Evolutionary conservation across 768 basidiomycete genomes (phyloP).

Genomic region (Phylloporus sp.): DNA sequence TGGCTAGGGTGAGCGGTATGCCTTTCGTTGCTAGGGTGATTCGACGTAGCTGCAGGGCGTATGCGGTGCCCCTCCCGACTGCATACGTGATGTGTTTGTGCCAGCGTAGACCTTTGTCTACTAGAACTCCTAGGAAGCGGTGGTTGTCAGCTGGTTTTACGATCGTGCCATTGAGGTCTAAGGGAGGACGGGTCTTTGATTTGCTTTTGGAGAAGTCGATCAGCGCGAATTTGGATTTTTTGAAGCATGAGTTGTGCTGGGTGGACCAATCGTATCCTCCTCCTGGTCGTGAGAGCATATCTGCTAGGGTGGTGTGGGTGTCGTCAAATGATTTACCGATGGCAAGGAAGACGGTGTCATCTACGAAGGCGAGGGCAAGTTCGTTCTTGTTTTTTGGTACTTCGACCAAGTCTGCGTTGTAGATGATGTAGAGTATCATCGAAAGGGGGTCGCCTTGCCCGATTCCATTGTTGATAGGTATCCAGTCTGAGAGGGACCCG

Average conservation of each 20-base stretch:
- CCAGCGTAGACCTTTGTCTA: neutral
- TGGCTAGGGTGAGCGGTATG: neutral
- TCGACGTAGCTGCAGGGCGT: neutral
- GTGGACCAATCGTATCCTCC: constrained; percentile 17
- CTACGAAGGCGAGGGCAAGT: constrained; percentile 26
- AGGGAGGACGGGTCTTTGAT: neutral
- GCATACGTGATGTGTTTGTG: neutral
- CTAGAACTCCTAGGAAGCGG: neutral
- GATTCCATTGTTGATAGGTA: constrained; percentile 19
- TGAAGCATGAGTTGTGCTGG: constrained; percentile 21
- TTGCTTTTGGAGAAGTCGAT: constrained; percentile 6
- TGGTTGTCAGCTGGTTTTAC: neutral
- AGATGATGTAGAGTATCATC: constrained; percentile 29
- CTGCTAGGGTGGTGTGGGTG: constrained; percentile 14
- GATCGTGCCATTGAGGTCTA: neutral
- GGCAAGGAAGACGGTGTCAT: constrained; percentile 28
- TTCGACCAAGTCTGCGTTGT: constrained; percentile 24
- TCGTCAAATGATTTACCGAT: constrained; percentile 19
- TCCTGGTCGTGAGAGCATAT: constrained; percentile 21
- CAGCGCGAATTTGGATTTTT: constrained; percentile 18
- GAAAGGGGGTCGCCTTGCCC: constrained; percentile 33
- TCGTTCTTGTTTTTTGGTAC: constrained; percentile 6
- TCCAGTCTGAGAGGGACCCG: constrained; percentile 16
- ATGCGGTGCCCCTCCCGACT: neutral
- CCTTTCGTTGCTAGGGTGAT: neutral